Percentiles rank a stretch among this genome's conserved stretches.
phyloP scores from a whole-genome alignment of 352 stramenopile genomes.

The Elongisporangium senticosum region DNA sequence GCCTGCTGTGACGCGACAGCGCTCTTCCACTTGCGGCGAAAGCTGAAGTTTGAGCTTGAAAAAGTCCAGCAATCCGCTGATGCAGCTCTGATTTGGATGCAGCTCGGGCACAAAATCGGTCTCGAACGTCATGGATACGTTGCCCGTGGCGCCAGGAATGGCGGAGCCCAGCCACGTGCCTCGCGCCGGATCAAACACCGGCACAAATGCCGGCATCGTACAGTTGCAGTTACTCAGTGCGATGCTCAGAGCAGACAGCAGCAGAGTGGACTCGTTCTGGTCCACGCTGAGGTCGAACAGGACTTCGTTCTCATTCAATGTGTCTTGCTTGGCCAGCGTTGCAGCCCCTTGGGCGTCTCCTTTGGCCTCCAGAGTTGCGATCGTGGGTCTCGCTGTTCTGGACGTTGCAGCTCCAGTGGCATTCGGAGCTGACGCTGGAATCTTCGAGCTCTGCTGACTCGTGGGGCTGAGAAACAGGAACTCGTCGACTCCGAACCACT shows the following conservation, averaged over 20 bases:
- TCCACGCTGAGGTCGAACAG: slow-evolving; percentile 45
- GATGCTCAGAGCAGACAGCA: slow-evolving; percentile 68
- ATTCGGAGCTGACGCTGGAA: no score
- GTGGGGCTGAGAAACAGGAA: slow-evolving; percentile 56
- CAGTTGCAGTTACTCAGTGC: slow-evolving; percentile 80
- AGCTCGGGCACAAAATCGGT: slow-evolving; percentile 68
- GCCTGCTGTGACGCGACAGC: slow-evolving; percentile 35
- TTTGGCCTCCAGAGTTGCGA: no score
- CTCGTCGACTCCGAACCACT: slow-evolving; percentile 70
- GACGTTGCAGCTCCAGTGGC: no score
- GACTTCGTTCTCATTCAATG: slow-evolving; percentile 14
- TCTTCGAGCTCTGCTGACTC: slow-evolving; percentile 10
- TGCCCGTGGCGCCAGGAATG: slow-evolving; percentile 61
- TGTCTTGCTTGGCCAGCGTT: background rate
- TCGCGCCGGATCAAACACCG: slow-evolving; percentile 42
- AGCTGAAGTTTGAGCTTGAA: slow-evolving; percentile 81
- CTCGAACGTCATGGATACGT: slow-evolving; percentile 72
- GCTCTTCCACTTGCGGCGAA: slow-evolving; percentile 52
- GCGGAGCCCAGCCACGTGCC: slow-evolving; percentile 64
- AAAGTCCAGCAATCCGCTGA: slow-evolving; percentile 73
- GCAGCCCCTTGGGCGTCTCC: background rate
- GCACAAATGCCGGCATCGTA: slow-evolving; percentile 73
- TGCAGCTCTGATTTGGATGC: slow-evolving; percentile 68
- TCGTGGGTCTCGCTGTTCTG: no score
- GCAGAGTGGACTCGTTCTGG: slow-evolving; percentile 52